Evolutionary conservation across 805 yeast genomes (phyloP), one percentile per base, ranked within the genome.

Genomic region (Pichia gijzeniarum): DNA sequence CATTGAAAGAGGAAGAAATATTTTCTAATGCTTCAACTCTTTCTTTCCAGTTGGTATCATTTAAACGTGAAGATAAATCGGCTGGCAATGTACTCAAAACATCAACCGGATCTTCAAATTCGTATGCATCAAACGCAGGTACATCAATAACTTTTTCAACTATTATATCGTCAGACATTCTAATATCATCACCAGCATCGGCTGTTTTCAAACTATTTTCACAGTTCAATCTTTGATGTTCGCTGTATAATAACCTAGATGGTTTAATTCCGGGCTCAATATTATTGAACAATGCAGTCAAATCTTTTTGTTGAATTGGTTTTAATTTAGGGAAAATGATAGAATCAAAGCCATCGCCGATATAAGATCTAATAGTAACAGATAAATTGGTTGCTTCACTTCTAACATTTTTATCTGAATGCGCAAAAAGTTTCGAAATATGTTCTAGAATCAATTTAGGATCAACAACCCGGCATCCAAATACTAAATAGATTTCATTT

Each of bases 231-330:
- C 28, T 25, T 25, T 25, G 28, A 25, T 6, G 17, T 17, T 71
- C 73, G 2, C 74, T 62, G 47, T 72, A 70, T 19, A 87, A 69
- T 14, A 72, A 63, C 53, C 91, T 66, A 40, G 70, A 69, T 53
- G 83, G 91, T 2, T 60, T 65, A 1, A 79, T 78, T 2, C 58
- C 55, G 2, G 42, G 14, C 16, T 59, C 65, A 8, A 73, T 72
- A 33, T 71, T 73, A 36, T 73, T 83, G 60, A 91, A 87, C 21
- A 78, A 80, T 31, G 78, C 77, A 6, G 77, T 70, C 47, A 91
- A 71, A 58, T 90, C 98, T 51, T 82, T 85, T 63, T 87, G 91
- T 62, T 91, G 98, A 18, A 89, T 87, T 0, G 96, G 95, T 60
- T 91, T 93, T 64, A 93, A 72, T 22, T 79, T 79, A 3, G 82